phyloP scores from a whole-genome alignment of 2,329 filamentous ascomycete genomes.

The Diaporthe sp. region DNA sequence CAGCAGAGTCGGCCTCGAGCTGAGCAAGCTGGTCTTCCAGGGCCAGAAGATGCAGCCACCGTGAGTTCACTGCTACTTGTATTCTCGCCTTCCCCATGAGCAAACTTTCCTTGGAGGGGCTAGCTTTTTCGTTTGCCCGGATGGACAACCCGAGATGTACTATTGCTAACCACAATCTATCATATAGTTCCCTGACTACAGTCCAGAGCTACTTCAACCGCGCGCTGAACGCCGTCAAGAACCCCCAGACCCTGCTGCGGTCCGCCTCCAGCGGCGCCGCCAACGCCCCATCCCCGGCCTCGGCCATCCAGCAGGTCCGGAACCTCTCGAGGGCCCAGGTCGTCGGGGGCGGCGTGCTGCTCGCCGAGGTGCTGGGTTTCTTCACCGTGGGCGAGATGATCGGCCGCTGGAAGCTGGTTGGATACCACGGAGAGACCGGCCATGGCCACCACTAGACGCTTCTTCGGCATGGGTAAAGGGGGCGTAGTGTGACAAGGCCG shows the following conservation, averaged over 20 bases:
- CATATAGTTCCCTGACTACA: conserved; percentile 75
- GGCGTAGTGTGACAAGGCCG: neutral
- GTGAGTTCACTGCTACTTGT: conserved; percentile 69
- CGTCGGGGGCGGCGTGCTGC: conserved; percentile 78
- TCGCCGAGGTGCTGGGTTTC: conserved; percentile 92
- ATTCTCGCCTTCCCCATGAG: too few species aligned
- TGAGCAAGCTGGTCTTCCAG: conserved; percentile 87
- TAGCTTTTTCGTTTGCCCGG: neutral
- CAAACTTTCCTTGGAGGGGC: neutral
- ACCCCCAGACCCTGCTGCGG: conserved; percentile 71
- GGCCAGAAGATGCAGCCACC: conserved; percentile 93
- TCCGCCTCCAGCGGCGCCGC: conserved; percentile 66
- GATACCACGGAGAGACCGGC: conserved; percentile 80
- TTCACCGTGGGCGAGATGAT: conserved; percentile 98
- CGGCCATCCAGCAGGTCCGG: conserved; percentile 61
- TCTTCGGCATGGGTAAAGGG: neutral
- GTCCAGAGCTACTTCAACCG: conserved; percentile 90
- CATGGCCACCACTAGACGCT: conserved; percentile 68
- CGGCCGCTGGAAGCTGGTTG: conserved; percentile 93
- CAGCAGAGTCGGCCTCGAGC: conserved; percentile 86
- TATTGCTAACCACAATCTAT: neutral
- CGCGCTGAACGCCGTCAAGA: conserved; percentile 75
- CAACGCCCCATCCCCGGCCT: conserved; percentile 49
- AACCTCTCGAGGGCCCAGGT: conserved; percentile 79
- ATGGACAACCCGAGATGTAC: neutral